Percentiles rank a stretch among this genome's conserved stretches.
phyloP scores from a whole-genome alignment of 2,329 filamentous ascomycete species.

The Neonectria punicea region DNA sequence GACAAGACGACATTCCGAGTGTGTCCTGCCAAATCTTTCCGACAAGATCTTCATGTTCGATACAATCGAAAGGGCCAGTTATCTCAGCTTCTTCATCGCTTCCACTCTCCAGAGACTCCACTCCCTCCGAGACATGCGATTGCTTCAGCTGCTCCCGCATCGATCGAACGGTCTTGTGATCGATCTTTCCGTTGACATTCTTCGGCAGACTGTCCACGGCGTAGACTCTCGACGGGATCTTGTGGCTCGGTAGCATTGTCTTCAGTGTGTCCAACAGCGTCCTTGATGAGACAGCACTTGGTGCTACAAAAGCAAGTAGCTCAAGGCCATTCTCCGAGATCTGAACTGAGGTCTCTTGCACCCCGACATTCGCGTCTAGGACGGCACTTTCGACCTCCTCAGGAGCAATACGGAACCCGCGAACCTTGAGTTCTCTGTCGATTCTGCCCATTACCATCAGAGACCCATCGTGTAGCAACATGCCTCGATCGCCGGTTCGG shows the following conservation, averaged over 20 bases:
- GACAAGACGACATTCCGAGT: not conserved
- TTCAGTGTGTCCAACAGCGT: not conserved
- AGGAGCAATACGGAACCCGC: slow-evolving; percentile 1
- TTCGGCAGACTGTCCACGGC: not conserved
- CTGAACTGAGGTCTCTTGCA: not conserved
- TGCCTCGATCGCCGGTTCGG: not conserved
- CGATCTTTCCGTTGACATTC: not conserved
- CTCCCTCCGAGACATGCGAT: not conserved
- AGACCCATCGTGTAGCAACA: not conserved
- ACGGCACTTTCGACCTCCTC: not conserved
- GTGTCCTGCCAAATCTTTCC: slow-evolving; percentile 3
- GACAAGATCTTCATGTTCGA: not conserved
- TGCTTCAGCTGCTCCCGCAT: not conserved
- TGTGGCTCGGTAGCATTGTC: not conserved
- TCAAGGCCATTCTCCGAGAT: not conserved
- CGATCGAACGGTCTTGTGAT: not conserved
- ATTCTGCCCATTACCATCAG: not conserved
- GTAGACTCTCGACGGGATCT: not conserved
- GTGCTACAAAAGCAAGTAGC: not conserved
- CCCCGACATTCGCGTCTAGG: not conserved
- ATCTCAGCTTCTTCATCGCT: not conserved
- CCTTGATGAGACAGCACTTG: not conserved
- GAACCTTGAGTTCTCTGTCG: slow-evolving; percentile 2
- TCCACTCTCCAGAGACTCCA: not conserved
- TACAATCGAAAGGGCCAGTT: not conserved